phyloP scores from a whole-genome alignment of 345 rosid species.

The Citrus hindsii region DNA sequence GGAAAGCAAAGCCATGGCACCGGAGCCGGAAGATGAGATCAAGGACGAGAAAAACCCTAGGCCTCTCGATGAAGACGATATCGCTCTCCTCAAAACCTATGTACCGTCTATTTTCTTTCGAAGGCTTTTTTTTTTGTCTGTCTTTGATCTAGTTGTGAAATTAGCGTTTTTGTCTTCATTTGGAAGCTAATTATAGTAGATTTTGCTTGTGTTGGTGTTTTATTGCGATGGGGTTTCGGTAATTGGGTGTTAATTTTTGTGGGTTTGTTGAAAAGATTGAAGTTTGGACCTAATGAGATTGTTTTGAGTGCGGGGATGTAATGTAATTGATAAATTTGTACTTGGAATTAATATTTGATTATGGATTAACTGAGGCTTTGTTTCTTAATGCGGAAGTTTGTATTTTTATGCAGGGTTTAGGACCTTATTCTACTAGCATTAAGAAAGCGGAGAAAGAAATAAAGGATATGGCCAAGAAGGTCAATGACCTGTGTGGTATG shows the following conservation, averaged over 20 bases:
- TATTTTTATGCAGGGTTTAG: conserved; percentile 61
- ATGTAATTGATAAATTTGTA: neutral
- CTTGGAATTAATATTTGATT: neutral
- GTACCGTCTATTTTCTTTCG: conserved; percentile 25
- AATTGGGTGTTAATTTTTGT: too few species aligned
- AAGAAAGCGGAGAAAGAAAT: conserved; percentile 93
- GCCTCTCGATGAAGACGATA: conserved; percentile 88
- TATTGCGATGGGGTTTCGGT: neutral
- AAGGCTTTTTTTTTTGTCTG: neutral
- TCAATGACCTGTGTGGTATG: conserved; percentile 87
- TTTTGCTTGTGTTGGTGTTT: neutral
- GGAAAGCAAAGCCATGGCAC: conserved; percentile 24
- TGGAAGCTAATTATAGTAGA: neutral
- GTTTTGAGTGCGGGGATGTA: neutral
- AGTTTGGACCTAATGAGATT: neutral
- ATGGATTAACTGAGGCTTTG: neutral
- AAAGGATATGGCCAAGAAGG: conserved; percentile 84
- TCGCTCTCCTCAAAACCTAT: conserved; percentile 92
- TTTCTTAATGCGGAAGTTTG: neutral
- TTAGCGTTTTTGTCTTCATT: neutral
- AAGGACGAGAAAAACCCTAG: conserved; percentile 90
- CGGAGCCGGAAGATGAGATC: conserved; percentile 52
- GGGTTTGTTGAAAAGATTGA: neutral
- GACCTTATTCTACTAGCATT: conserved; percentile 80
- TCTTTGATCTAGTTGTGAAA: neutral